Evolutionary conservation across 257 asterid genomes (phyloP).

Genomic region (Penstemon barbatus): DNA sequence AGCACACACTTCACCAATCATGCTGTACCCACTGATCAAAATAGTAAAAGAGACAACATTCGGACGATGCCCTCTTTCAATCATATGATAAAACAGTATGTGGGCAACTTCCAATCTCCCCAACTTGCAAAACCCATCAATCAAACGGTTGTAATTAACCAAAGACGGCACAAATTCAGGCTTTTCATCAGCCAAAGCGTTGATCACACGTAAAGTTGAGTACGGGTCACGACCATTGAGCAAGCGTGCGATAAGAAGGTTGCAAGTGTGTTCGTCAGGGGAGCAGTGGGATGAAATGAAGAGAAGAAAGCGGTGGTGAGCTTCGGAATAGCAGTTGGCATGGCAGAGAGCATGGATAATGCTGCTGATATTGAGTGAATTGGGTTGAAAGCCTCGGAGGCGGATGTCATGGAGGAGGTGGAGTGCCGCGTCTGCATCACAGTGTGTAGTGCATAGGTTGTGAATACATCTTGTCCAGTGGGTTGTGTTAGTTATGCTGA

Average conservation of each 20-base stretch:
- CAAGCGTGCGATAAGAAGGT: conserved; percentile 74
- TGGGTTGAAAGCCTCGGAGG: conserved; percentile 58
- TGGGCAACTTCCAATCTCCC: conserved; percentile 54
- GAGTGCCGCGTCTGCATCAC: conserved; percentile 62
- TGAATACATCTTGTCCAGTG: conserved; percentile 71
- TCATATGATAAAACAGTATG: conserved; percentile 57
- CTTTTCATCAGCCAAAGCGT: conserved; percentile 46
- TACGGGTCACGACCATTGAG: conserved; percentile 50
- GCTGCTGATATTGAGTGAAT: conserved; percentile 67
- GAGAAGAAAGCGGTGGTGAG: conserved; percentile 51
- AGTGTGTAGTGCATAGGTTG: conserved; percentile 56
- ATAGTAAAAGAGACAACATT: conserved; percentile 77
- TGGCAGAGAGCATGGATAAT: conserved; percentile 71
- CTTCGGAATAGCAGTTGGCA: conserved; percentile 61
- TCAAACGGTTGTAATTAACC: conserved; percentile 74
- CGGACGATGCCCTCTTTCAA: conserved; percentile 60
- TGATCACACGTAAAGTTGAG: conserved; percentile 48
- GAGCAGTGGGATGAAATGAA: conserved; percentile 39
- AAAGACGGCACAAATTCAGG: conserved; percentile 78
- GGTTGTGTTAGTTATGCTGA: conserved; percentile 36
- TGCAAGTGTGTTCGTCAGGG: conserved; percentile 86
- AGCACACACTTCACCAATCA: conserved; percentile 41
- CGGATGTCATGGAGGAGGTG: conserved; percentile 52
- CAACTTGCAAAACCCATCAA: conserved; percentile 54
- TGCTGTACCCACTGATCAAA: conserved; percentile 64